Conservation (phyloP, 345 rosid species). For the Syzygium aqueum region DNA sequence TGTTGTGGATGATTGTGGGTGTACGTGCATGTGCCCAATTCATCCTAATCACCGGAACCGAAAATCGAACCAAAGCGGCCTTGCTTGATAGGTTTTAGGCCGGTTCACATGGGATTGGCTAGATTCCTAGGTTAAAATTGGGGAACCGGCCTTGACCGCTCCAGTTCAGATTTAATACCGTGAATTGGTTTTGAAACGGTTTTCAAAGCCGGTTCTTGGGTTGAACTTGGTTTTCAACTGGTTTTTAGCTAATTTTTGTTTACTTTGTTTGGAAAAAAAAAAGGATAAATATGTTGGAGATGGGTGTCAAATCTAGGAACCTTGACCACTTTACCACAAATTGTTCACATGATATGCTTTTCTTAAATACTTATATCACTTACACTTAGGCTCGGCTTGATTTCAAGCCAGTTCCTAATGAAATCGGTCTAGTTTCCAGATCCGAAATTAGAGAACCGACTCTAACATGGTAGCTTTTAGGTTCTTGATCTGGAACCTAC, state of each 20-base stretch:
- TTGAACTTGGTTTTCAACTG: not conserved
- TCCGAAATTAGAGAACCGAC: not conserved
- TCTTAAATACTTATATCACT: not conserved
- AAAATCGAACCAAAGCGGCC: not conserved
- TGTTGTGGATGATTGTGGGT: not conserved
- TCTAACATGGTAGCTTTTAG: not conserved
- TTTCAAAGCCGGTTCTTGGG: not conserved
- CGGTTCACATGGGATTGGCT: accelerated
- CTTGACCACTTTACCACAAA: not conserved
- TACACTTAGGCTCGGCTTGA: not conserved
- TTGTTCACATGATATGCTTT: not conserved
- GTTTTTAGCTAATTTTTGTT: not conserved
- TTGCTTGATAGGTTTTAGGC: not conserved
- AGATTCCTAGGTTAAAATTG: not conserved
- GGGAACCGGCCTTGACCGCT: not conserved
- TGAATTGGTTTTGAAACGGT: not conserved
- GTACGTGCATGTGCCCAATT: not conserved
- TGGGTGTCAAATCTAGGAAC: not conserved
- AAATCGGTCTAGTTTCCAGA: accelerated
- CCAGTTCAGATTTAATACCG: not conserved
- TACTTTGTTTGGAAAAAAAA: not conserved
- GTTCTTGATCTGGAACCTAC: not conserved
- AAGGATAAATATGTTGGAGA: not conserved
- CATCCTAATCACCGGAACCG: not conserved
- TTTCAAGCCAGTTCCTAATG: not conserved